Conservation (phyloP, 2,329 filamentous ascomycete genomes). For the Atkinsonella texensis region DNA sequence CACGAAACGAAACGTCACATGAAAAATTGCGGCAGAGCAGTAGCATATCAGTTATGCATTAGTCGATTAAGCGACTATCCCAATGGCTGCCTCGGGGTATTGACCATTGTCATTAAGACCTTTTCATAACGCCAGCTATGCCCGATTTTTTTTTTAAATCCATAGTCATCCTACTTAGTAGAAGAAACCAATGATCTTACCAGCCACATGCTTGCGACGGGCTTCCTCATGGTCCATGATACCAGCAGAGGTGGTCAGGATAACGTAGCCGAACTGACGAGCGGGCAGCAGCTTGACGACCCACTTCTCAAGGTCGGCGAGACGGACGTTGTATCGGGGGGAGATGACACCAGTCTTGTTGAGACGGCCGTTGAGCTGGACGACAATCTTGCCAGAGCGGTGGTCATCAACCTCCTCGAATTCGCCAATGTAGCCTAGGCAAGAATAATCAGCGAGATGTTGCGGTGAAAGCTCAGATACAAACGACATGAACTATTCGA, state of each 20-base stretch:
- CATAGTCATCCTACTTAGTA: conserved; percentile 50
- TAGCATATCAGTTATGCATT: conserved; percentile 11
- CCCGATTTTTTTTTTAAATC: conserved; percentile 18
- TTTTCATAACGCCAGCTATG: conserved; percentile 25
- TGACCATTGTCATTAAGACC: conserved; percentile 24
- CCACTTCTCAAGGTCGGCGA: conserved; percentile 98
- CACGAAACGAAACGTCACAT: background rate
- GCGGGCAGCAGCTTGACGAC: conserved; percentile 97
- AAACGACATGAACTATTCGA: conserved; percentile 21
- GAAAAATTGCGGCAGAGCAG: conserved; percentile 20
- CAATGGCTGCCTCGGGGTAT: conserved; percentile 20
- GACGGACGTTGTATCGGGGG: conserved; percentile 98
- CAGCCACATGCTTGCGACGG: conserved; percentile 94
- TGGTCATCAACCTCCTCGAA: conserved; percentile 99
- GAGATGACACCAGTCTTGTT: conserved; percentile 99
- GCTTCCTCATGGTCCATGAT: conserved; percentile 99
- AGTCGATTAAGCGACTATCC: conserved; percentile 20
- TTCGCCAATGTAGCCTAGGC: conserved; percentile 90
- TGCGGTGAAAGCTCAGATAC: conserved; percentile 82
- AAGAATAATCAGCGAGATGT: conserved; percentile 54
- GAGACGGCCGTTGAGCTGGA: conserved; percentile 95
- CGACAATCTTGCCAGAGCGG: conserved; percentile 98
- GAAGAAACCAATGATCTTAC: conserved; percentile 99
- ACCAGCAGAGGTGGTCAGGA: conserved; percentile 96
- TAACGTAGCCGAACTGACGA: conserved; percentile 99